Evolutionary conservation across 2,329 filamentous ascomycete genomes (phyloP), one percentile per base, ranked within the genome.

Genomic region (Exophiala bonariae): DNA sequence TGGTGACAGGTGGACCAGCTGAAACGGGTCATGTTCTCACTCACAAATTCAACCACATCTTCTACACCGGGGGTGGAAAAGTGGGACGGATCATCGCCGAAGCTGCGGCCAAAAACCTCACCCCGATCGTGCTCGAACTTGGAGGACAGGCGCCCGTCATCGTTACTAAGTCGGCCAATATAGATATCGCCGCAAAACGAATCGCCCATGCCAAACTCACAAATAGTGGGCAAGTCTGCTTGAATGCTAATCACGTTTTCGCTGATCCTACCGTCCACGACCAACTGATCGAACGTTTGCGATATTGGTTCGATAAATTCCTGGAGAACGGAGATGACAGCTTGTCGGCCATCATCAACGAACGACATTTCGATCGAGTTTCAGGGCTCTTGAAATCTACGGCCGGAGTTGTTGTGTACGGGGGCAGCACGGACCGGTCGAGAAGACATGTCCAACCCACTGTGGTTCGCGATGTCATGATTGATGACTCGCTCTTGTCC

Each of bases 91-190:
- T 68, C 10, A 58, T 76, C 13, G 59, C 63, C 40, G 54, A 56
- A 1, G 70, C 71, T 3, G 73, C 74, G 2, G 72, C 72, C 3
- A 70, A 69, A 32, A 57, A 74, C 47, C 62, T 77, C n/a, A 75
- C 74, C 0, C 69, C 71, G 0, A 63, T 65, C 1, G 66, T 66
- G 0, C 61, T 77, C 2, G 74, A 77, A 49, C 60, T 77, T 1
- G 73, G 74, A 5, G 74, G 73, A 11, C 69, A 72, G 49, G 66
- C 61, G 10, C 73, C 73, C 2, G 72, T 66, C 10, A 71, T 77
- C 39, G 66, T 77, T 4, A 67, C 63, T 1, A 54, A 60, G 16
- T 61, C 59, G 1, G 73, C 73, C 2, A 60, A 77, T 51, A 46
- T 75, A 20, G 44, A 47, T 28, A 30, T 45, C n/a, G 42, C 42